phyloP scores from a whole-genome alignment of 768 basidiomycete species.

The Russula sp. region DNA sequence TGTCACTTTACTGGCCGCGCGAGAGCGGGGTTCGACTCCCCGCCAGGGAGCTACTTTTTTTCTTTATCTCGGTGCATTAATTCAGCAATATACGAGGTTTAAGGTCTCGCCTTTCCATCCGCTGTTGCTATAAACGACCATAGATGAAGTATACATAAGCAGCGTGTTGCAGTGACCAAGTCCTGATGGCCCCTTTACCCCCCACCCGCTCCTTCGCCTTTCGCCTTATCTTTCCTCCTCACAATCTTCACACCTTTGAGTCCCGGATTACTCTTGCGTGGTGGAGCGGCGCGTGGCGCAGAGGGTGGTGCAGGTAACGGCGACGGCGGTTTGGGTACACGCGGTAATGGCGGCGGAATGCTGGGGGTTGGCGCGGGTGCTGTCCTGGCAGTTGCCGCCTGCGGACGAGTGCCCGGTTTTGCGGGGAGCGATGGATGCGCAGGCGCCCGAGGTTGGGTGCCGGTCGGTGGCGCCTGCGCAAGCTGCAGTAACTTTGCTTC shows the following conservation, averaged over 20 bases:
- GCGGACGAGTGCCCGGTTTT: constrained; percentile 1
- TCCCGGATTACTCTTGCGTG: constrained; percentile 14
- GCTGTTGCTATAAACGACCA: not conserved
- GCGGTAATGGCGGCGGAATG: not conserved
- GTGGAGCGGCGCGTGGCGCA: not conserved
- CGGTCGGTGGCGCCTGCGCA: constrained; percentile 34
- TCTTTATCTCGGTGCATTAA: not conserved
- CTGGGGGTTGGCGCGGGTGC: not conserved
- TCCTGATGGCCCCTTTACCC: not conserved
- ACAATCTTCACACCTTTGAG: constrained; percentile 29
- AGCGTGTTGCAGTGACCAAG: not conserved
- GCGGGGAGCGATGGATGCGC: constrained; percentile 29
- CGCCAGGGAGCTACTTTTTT: constrained; percentile 32
- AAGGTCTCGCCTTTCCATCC: not conserved
- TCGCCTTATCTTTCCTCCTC: constrained; percentile 25
- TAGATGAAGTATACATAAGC: not conserved
- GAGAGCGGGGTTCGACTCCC: constrained; percentile 46
- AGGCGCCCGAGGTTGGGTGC: constrained; percentile 27
- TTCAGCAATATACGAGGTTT: not conserved
- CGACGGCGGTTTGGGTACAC: constrained; percentile 10
- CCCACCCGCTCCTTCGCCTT: constrained; percentile 7
- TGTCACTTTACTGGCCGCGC: constrained; percentile 28
- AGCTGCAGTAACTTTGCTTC: constrained; percentile 91
- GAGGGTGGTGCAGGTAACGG: not conserved
- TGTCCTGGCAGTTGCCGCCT: not conserved